A percentile compares a stretch with the other conserved stretches of the same genome.
These are phyloP conservation scores for Cucurbita maxima DNA, from an alignment of 306 rosid genomes.

Conservation along the genomic window DNA sequence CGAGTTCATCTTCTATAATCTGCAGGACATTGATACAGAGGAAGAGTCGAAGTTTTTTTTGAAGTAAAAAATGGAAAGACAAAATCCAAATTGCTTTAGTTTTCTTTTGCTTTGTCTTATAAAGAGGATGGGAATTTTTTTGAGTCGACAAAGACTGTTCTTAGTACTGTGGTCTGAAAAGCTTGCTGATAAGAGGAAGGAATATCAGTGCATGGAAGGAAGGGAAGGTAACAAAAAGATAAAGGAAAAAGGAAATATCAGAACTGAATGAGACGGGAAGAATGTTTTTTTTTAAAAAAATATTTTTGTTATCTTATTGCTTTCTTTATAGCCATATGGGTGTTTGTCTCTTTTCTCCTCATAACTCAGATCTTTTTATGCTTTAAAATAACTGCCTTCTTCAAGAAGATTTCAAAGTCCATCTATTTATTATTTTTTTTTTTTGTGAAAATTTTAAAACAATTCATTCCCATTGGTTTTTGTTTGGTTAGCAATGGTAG, in stretches of 20 bases:
- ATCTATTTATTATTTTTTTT: too few relatives aligned
- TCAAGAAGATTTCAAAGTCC: background rate
- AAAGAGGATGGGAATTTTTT: conserved; percentile 4
- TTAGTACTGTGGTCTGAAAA: background rate
- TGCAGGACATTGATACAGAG: background rate
- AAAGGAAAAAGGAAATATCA: background rate
- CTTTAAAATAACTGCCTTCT: background rate
- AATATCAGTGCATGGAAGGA: background rate
- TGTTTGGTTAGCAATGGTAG: too few relatives aligned
- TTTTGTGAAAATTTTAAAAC: too few relatives aligned
- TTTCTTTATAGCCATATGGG: background rate
- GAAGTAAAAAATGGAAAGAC: background rate
- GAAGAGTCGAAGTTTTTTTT: background rate
- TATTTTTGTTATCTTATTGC: background rate
- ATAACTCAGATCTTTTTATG: background rate
- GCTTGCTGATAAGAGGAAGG: background rate
- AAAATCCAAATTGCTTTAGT: background rate
- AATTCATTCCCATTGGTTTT: too few relatives aligned
- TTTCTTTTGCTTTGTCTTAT: background rate
- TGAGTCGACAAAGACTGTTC: conserved; percentile 7
- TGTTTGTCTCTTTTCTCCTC: conserved; percentile 4
- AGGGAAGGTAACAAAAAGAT: background rate
- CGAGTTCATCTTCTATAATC: background rate
- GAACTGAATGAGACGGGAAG: background rate
- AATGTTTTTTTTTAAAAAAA: background rate